These are phyloP conservation scores for Metarhizium sp. DNA, from an alignment of 2,329 filamentous ascomycete genomes.

Conservation along the genomic window DNA sequence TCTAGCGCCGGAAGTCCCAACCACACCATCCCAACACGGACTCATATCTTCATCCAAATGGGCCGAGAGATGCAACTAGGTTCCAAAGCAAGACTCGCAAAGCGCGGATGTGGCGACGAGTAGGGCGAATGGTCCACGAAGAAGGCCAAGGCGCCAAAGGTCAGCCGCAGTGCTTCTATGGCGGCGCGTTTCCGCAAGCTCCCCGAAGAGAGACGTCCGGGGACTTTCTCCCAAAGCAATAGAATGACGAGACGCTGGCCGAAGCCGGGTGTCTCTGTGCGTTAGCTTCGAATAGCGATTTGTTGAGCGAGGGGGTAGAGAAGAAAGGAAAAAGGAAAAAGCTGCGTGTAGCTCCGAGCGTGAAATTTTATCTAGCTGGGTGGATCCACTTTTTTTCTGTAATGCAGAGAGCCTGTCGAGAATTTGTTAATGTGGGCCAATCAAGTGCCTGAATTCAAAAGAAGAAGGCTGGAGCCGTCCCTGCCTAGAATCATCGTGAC, in stretches of 20 bases:
- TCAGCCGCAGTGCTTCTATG: conserved; percentile 98
- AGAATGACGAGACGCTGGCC: conserved; percentile 24
- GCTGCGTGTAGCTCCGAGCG: conserved; percentile 4
- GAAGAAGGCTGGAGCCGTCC: not conserved
- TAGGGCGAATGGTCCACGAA: conserved; percentile 27
- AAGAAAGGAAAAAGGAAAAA: conserved; percentile 20
- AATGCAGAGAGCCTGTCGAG: not conserved
- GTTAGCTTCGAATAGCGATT: conserved; percentile 99
- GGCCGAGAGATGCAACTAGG: conserved; percentile 34
- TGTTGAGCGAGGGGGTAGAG: conserved; percentile 83
- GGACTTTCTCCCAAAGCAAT: conserved; percentile 99
- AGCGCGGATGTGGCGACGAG: conserved; percentile 35
- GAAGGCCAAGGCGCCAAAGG: conserved; percentile 52
- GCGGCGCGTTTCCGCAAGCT: conserved; percentile 94
- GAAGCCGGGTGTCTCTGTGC: conserved; percentile 54
- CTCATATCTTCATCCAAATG: conserved; percentile 83
- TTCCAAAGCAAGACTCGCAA: conserved; percentile 5
- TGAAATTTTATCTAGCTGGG: conserved; percentile 18
- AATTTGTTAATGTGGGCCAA: conserved; percentile 2
- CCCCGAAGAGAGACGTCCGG: conserved; percentile 63
- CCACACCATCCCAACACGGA: conserved; percentile 38
- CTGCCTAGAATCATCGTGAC: not conserved
- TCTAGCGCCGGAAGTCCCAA: conserved; percentile 6
- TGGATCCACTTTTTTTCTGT: conserved; percentile 4
- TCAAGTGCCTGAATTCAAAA: not conserved